Base-by-base conservation (phyloP, 2,329 filamentous ascomycete genomes). In the Alternaria sp. region DNA sequence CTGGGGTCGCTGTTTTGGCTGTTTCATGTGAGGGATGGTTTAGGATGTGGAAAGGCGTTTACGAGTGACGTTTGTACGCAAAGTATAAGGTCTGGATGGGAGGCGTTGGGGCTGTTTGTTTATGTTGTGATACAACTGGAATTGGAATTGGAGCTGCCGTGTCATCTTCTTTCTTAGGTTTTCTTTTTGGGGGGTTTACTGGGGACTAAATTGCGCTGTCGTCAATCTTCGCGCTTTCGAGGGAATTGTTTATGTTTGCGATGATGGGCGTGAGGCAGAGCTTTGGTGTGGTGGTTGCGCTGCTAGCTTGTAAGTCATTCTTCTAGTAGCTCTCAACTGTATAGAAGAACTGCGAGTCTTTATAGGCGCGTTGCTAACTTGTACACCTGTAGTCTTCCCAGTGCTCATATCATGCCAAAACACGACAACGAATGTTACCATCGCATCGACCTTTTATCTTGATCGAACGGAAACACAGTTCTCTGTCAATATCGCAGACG, bases 381-480 rank as follows among this genome's bases (percentile, higher is more conserved):
- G 3, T 37, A 17, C 17, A 17, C 46, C 44, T 31, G 11, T 39
- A 72, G 72, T 69, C 28, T 62, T 67, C 9, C 45, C 67, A 23
- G 31, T 55, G 7, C 46, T 62, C 44, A 56, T 62, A 5, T 56
- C 49, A 4, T 69, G 66, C 29, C 60, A 73, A 31, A 63, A 67
- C 29, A 53, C 56, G 6, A 51, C 46, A 3, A 52, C 57, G 8
- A 59, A 59, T 46, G 36, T 51, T 4, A 56, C 70, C 13, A 58
- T 67, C 17, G 71, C 71, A 34, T 70, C 74, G n/a, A 77, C 73
- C 0, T 73, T 77, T 45, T 77, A 62, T 52, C 57, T 74, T 13
- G 49, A 51, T 3, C 46, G 71, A 21, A 77, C 74, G 9, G 67
- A 73, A 57, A 77, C 74, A 3, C 72, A 75, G 34, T 77, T 77